Conservation (phyloP, 345 rosid species). For the Orychophragmus violaceus region DNA sequence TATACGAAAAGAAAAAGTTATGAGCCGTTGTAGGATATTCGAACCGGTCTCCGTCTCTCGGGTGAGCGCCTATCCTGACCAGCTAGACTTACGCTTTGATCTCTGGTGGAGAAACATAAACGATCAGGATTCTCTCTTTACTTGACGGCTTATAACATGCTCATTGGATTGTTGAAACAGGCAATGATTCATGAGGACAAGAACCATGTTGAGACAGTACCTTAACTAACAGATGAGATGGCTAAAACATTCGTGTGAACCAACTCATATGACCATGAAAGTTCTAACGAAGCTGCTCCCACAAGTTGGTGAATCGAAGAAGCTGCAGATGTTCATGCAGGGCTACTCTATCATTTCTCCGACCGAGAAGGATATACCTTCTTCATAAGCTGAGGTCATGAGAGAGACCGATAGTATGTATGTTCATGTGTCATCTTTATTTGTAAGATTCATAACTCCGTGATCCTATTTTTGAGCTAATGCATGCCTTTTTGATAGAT, state of each 20-base stretch:
- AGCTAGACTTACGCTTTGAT: conserved; percentile 49
- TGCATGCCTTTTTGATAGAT: background rate
- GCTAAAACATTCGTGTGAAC: conserved; percentile 42
- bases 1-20: background rate
- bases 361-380: background rate
- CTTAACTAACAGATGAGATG: conserved; percentile 53
- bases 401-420: background rate
- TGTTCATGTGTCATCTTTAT: background rate
- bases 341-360: conserved; percentile 35
- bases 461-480: background rate
- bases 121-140: conserved; percentile 50
- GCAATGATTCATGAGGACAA: conserved; percentile 48
- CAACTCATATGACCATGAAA: conserved; percentile 60
- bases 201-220: conserved; percentile 32
- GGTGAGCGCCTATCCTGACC: conserved; percentile 79
- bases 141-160: conserved; percentile 44
- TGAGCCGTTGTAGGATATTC: background rate
- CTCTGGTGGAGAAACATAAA: conserved; percentile 38
- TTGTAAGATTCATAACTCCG: background rate
- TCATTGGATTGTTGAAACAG: conserved; percentile 50
- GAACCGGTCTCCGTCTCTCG: conserved; percentile 43
- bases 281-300: conserved; percentile 57
- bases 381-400: background rate
- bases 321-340: conserved; percentile 37
- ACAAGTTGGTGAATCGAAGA: conserved; percentile 43